phyloP scores from a whole-genome alignment of 2,329 filamentous ascomycete species.

The Penicillium thymicola region DNA sequence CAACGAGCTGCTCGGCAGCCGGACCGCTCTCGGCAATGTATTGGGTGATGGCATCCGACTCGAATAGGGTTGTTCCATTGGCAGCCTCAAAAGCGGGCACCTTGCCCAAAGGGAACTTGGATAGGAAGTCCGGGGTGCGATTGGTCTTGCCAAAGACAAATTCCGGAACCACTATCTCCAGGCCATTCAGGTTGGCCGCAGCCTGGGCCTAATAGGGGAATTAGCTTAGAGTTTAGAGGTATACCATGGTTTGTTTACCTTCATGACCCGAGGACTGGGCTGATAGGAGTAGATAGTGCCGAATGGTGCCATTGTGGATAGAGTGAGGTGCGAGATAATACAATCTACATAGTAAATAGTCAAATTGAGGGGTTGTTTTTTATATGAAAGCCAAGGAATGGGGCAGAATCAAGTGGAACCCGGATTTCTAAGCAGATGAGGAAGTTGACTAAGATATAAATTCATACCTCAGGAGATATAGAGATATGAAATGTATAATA shows the following conservation, averaged over 20 bases:
- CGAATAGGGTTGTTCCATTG: conserved; percentile 48
- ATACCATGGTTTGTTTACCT: conserved; percentile 8
- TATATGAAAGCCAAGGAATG: neutral
- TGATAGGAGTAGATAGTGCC: conserved; percentile 23
- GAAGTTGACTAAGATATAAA: too few relatives aligned
- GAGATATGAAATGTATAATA: too few relatives aligned
- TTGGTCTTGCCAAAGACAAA: conserved; percentile 47
- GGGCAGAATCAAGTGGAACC: conserved; percentile 14
- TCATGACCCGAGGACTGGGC: conserved; percentile 23
- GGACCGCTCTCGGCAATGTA: conserved; percentile 50
- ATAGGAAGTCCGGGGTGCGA: conserved; percentile 45
- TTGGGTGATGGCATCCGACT: conserved; percentile 48
- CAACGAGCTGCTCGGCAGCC: conserved; percentile 45
- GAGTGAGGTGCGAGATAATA: conserved; percentile 6
- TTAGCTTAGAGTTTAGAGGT: neutral
- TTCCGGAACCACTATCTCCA: conserved; percentile 28
- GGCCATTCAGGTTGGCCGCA: conserved; percentile 37
- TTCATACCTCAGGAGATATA: too few relatives aligned
- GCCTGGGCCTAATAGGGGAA: conserved; percentile 25
- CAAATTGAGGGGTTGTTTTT: too few relatives aligned
- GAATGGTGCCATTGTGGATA: conserved; percentile 24
- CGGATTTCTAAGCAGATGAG: conserved; percentile 12
- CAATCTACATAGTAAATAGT: too few relatives aligned
- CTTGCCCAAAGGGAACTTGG: conserved; percentile 54
- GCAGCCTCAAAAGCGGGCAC: conserved; percentile 50